Evolutionary conservation across 2,329 filamentous ascomycete genomes (phyloP).

Genomic region (Trichothecium sympodiale): DNA sequence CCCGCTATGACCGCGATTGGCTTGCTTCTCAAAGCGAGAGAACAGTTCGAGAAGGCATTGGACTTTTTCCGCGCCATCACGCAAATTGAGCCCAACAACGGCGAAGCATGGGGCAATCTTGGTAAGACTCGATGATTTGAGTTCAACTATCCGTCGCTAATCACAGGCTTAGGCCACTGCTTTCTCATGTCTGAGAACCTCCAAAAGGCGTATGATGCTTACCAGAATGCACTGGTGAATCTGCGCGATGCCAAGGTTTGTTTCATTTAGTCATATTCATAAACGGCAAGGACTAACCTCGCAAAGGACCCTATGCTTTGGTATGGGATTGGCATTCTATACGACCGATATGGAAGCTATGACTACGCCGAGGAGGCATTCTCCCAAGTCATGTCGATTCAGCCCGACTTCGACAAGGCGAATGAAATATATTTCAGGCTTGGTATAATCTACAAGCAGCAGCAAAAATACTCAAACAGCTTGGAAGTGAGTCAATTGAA

Average conservation of each 20-base stretch:
- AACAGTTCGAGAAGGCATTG: slow-evolving; percentile 87
- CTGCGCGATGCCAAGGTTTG: slow-evolving; percentile 82
- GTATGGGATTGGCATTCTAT: slow-evolving; percentile 97
- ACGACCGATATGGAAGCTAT: slow-evolving; percentile 89
- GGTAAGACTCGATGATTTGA: slow-evolving; percentile 40
- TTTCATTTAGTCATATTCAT: neutral
- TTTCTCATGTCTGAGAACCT: slow-evolving; percentile 98
- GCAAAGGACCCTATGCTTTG: slow-evolving; percentile 84
- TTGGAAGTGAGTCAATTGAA: slow-evolving; percentile 56
- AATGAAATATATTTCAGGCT: slow-evolving; percentile 98
- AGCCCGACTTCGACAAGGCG: slow-evolving; percentile 94
- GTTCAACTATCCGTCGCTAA: slow-evolving; percentile 7
- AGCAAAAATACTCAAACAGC: slow-evolving; percentile 86
- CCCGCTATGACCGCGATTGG: slow-evolving; percentile 91
- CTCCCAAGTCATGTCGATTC: slow-evolving; percentile 97
- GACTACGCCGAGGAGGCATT: slow-evolving; percentile 98
- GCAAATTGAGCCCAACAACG: slow-evolving; percentile 79
- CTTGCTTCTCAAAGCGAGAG: slow-evolving; percentile 78
- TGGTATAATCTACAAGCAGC: slow-evolving; percentile 99
- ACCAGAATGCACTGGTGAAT: slow-evolving; percentile 91
- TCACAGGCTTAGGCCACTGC: slow-evolving; percentile 62
- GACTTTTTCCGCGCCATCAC: slow-evolving; percentile 87
- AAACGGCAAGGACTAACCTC: slow-evolving; percentile 6
- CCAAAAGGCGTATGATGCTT: slow-evolving; percentile 92
- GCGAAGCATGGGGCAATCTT: slow-evolving; percentile 92